Evolutionary conservation across 2,329 filamentous ascomycete species (phyloP).

Genomic region (Colletotrichum trifolii): DNA sequence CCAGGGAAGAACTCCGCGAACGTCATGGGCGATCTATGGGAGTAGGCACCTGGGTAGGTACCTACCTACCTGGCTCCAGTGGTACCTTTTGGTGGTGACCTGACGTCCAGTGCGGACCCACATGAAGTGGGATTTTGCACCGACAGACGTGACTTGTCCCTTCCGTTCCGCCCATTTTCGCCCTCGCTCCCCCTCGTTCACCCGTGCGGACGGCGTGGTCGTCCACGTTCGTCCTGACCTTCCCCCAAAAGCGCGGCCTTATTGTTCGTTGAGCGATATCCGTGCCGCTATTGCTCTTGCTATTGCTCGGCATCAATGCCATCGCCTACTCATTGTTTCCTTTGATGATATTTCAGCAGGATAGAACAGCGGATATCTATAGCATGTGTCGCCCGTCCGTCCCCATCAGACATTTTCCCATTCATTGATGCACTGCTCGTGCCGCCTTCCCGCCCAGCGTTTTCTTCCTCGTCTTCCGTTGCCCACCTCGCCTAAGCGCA

Average conservation of each 20-base stretch:
- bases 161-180: slow-evolving; percentile 37
- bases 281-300: no score
- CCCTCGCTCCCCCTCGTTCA: slow-evolving; percentile 25
- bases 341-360: no score
- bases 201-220: slow-evolving; percentile 17
- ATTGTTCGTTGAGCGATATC: no score
- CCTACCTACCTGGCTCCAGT: neutral
- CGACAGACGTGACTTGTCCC: slow-evolving; percentile 37
- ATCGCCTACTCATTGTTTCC: no score
- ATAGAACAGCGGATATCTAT: no score
- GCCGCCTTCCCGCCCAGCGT: neutral
- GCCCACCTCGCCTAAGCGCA: neutral
- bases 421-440: no score
- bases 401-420: no score
- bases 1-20: slow-evolving; percentile 4
- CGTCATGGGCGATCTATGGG: slow-evolving; percentile 24
- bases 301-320: no score
- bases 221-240: no score
- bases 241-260: neutral
- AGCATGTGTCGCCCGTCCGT: no score
- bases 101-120: slow-evolving; percentile 38
- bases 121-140: slow-evolving; percentile 39
- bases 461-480: neutral
- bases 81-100: slow-evolving; percentile 2
- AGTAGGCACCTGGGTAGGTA: slow-evolving; percentile 10